Evolutionary conservation across 2,329 filamentous ascomycete species (phyloP), one percentile per base, ranked within the genome.

Genomic region (Lasiodiplodia gonubiensis): DNA sequence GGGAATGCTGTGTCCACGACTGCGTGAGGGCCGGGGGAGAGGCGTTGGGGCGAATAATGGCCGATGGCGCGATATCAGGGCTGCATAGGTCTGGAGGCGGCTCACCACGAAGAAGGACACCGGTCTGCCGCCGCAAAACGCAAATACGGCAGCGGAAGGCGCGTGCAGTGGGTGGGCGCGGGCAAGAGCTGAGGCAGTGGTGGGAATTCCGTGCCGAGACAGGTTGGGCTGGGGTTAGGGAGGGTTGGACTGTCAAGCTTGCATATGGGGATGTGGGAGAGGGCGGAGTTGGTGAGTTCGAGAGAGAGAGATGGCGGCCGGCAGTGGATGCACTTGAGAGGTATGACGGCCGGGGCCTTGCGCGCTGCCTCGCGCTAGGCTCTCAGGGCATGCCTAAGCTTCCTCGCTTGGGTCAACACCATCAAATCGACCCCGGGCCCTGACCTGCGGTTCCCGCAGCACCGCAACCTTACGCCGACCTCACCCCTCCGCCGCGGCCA

Each of bases 21-120:
- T 59, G 35, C 51, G 37, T 35, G 21, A 33, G 49, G 53, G 48
- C 49, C 18, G 66, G 48, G 37, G 49, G 57, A n/a, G 60, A 59
- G 25, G 23, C 35, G 30, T 25, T 52, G 66, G 51, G 59, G 51
- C 57, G 57, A 39, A 33, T 33, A 21, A 51, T 39, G 59, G 57
- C 57, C 66, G 55, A 59, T 67, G 66, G 66, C 65, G 54, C 57
- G 55, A 67, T 67, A 67, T 67, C 66, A 67, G 53, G 57, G 66
- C 37, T 55, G 55, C 66, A 67, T 67, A 63, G 66, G 39, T 48
- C 57, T 63, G 66, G 66, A 67, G 65, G 30, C 54, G 65, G 54
- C 53, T 51, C 53, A 49, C 61, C 61, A 64, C 37, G 51, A 64
- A 67, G 54, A 54, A 55, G 57, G 64, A 54, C 33, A 55, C 46